phyloP scores from a whole-genome alignment of 1,284 basidiomycete species.

The Ceratobasidium sp. region DNA sequence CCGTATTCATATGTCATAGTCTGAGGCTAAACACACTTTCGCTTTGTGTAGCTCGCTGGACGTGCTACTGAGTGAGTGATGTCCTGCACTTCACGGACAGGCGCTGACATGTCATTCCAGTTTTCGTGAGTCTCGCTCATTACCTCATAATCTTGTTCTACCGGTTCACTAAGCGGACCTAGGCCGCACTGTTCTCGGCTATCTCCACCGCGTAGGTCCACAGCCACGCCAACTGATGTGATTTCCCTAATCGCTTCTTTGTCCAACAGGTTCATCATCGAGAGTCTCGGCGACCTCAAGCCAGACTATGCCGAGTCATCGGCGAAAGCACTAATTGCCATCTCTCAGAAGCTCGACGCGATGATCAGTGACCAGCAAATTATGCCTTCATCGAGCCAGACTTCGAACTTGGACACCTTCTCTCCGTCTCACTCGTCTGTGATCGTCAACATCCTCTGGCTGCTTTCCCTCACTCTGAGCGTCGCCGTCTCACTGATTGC shows the following conservation, averaged over 20 bases:
- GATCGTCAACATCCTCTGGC: conserved; percentile 19
- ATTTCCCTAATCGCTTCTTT: not conserved
- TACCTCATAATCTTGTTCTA: not conserved
- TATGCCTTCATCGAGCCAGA: not conserved
- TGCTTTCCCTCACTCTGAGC: not conserved
- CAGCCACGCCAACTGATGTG: not conserved
- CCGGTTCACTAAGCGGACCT: not conserved
- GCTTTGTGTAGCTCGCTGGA: conserved; percentile 5
- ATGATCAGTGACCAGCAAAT: not conserved
- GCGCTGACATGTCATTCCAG: not conserved
- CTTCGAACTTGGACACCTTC: not conserved
- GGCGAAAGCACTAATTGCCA: not conserved
- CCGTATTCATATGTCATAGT: not conserved
- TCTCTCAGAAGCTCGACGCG: not conserved
- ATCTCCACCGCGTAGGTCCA: conserved; percentile 12
- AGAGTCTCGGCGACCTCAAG: not conserved
- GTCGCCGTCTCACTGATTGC: not conserved
- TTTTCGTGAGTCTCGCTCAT: conserved; percentile 7
- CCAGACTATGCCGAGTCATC: conserved; percentile 1
- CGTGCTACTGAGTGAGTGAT: conserved; percentile 23
- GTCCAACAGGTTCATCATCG: conserved; percentile 10
- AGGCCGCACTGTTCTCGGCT: conserved; percentile 25
- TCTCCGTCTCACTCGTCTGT: not conserved
- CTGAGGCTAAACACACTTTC: not conserved
- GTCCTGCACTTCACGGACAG: no score